phyloP scores from a whole-genome alignment of 495 filamentous ascomycete species.

The Cercophora samala region DNA sequence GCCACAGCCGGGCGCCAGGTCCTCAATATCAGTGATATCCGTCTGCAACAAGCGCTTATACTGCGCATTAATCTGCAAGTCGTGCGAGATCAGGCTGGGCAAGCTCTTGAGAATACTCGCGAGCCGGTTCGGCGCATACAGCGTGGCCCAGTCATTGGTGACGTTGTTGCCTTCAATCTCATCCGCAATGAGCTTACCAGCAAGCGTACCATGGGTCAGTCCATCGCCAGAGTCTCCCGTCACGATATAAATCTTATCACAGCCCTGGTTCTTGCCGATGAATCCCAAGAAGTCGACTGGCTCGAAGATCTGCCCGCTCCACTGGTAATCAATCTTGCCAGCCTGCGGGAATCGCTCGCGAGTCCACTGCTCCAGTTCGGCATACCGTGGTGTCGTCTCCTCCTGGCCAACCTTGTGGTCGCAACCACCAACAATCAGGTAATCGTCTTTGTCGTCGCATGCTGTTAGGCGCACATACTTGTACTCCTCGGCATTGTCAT shows the following conservation, averaged over 20 bases:
- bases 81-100: constrained; percentile 40
- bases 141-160: constrained; percentile 45
- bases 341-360: constrained; percentile 52
- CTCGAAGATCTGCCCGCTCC: constrained; percentile 59
- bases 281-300: constrained; percentile 55
- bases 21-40: constrained; percentile 57
- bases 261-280: constrained; percentile 55
- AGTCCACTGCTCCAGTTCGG: constrained; percentile 51
- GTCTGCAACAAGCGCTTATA: constrained; percentile 55
- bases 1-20: constrained; percentile 45
- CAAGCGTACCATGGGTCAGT: constrained; percentile 55
- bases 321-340: constrained; percentile 49
- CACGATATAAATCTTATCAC: constrained; percentile 48
- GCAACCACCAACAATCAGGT: constrained; percentile 55
- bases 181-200: constrained; percentile 52
- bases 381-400: constrained; percentile 39
- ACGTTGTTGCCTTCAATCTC: constrained; percentile 45
- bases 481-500: constrained; percentile 54
- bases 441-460: constrained; percentile 53
- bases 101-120: constrained; percentile 35
- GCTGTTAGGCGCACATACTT: constrained; percentile 52
- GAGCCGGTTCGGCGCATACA: constrained; percentile 50
- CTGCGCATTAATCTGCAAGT: constrained; percentile 53
- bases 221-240: constrained; percentile 61
- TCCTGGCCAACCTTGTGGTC: constrained; percentile 62